Evolutionary conservation across 129 eudicot species (phyloP), one percentile per base, ranked within the genome.

Genomic region (Logfia minima): DNA sequence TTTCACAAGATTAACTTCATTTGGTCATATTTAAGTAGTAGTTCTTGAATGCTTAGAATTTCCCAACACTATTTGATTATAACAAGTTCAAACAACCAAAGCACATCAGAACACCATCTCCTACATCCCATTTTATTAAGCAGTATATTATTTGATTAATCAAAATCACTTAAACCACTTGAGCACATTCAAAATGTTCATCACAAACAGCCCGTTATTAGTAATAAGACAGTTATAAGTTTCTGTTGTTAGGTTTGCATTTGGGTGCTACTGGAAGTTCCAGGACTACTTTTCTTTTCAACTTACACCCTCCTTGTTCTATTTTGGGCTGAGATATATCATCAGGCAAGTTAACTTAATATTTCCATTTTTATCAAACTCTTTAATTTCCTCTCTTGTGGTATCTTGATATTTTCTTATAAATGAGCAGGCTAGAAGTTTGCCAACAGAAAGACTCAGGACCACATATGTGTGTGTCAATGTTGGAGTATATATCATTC

Each of bases 311-410:
- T 93, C 55, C 96, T 93, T 80, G 98, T 93, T 79, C 88, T 93
- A 66, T 93, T 93, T 73, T 93, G 98, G 98, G 98, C 98, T 14
- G 98, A 90, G 84, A 93, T 93, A 59, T 93, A 86, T 86, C 95
- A 93, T 83, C 98, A 87, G 96, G 98, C 82, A 78, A 55, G 80
- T 80, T 14, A 55, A 63, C 17, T 66, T 32, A 26, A 31, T 48
- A 26, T 24, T 69, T 28, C 26, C 43, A 48, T 48, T 14, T 13
- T 48, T 48, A 48, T 14, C 14, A 37, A 1, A 41, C 48, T 41
- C 39, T n/a, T 51, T 24, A n/a, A 10, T 3, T 3, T 71, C 43
- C 13, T 43, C 31, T 6, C 21, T 66, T 2, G 19, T 77, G 5
- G 21, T 52, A 66, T 48, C 19, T 66, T 55, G 52, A 51, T 52